phyloP scores from a whole-genome alignment of 2,329 filamentous ascomycete species.

The Aspergillus pseudoglaucus region DNA sequence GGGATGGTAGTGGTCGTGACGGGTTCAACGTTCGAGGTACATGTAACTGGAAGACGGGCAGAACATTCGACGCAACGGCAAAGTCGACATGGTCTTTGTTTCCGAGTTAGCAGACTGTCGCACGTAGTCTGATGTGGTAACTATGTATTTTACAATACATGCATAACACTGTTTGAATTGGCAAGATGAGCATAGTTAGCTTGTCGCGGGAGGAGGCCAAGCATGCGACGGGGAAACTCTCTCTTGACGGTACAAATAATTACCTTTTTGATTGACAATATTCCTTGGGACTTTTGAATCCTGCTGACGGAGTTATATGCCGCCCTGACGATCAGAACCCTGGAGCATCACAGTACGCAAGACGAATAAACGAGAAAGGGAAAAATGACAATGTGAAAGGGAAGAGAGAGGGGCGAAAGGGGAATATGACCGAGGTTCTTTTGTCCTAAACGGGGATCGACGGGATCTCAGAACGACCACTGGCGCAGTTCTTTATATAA shows the following conservation, averaged over 20 bases:
- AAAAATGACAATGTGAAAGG: background rate
- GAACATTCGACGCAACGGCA: constrained; percentile 8
- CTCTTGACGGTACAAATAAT: no score
- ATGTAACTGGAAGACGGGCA: constrained; percentile 8
- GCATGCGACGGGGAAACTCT: no score
- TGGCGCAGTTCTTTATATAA: background rate
- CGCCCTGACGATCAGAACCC: no score
- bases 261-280: no score
- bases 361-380: background rate
- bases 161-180: no score
- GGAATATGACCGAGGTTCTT: background rate
- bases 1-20: background rate
- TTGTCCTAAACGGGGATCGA: background rate
- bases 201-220: no score
- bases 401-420: background rate
- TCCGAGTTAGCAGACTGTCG: background rate
- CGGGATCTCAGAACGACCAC: background rate
- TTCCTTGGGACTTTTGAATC: no score
- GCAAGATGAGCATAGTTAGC: no score
- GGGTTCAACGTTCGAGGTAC: constrained; percentile 5
- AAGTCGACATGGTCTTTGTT: constrained; percentile 15
- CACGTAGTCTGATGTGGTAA: background rate
- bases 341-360: no score
- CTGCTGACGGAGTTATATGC: no score
- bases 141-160: background rate